phyloP scores from a whole-genome alignment of 768 basidiomycete genomes.

The Dendrothele bispora region DNA sequence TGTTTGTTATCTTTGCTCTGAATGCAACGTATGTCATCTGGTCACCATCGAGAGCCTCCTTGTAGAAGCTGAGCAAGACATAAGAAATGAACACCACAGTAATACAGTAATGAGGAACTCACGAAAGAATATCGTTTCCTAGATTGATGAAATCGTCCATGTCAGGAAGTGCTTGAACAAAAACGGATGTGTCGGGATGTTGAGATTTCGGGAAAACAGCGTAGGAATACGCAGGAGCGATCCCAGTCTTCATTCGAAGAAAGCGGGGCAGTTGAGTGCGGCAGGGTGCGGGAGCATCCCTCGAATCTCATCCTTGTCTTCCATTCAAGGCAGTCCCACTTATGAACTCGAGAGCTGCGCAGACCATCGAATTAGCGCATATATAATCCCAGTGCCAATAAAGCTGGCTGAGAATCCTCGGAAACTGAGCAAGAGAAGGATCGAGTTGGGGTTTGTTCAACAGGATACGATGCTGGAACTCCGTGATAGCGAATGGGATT shows the following conservation, averaged over 20 bases:
- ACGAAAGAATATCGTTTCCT: conserved; percentile 10
- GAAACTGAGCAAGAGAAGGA: too few relatives aligned
- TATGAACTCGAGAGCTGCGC: conserved; percentile 8
- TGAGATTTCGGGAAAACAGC: conserved; percentile 4
- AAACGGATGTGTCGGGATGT: conserved; percentile 3
- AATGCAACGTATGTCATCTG: too few relatives aligned
- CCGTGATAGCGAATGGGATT: too few relatives aligned
- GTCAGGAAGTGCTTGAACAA: conserved; percentile 8
- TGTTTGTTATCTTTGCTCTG: too few relatives aligned
- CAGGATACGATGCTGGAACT: too few relatives aligned
- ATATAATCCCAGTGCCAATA: too few relatives aligned
- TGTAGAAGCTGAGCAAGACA: too few relatives aligned
- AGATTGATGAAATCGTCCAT: conserved; percentile 7
- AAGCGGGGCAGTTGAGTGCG: conserved; percentile 4
- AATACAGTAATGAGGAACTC: too few relatives aligned
- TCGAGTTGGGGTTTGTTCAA: too few relatives aligned
- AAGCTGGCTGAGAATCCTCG: too few relatives aligned
- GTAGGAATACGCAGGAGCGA: conserved; percentile 6
- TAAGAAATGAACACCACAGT: too few relatives aligned
- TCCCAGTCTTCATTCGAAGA: conserved; percentile 6
- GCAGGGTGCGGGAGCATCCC: neutral
- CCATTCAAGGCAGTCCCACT: conserved; percentile 6
- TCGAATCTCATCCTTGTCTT: conserved; percentile 4
- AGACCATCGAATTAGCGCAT: conserved; percentile 6
- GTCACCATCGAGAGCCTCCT: too few relatives aligned